Evolutionary conservation across 306 rosid genomes (phyloP).

Genomic region (Cucumis melo): DNA sequence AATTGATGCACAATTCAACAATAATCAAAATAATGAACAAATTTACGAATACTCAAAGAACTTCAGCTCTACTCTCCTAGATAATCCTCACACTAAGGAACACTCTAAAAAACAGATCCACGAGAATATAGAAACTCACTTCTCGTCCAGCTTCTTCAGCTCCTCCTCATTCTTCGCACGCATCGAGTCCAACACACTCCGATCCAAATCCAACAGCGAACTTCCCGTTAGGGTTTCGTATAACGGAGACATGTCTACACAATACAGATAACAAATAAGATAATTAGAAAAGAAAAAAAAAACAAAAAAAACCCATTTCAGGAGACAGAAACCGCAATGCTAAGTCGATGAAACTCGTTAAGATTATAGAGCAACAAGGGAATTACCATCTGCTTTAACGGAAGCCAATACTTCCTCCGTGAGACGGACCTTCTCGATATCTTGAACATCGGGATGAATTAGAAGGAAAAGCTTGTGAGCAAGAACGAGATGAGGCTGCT

Average conservation of each 20-base stretch:
- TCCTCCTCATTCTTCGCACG: slow-evolving; percentile 62
- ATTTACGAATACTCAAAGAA: background rate
- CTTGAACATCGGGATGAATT: slow-evolving; percentile 61
- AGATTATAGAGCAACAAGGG: background rate
- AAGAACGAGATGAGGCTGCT: slow-evolving; percentile 68
- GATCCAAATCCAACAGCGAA: slow-evolving; percentile 62
- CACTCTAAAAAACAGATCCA: background rate
- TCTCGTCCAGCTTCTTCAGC: slow-evolving; percentile 72
- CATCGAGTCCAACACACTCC: slow-evolving; percentile 51
- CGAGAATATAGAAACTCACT: slow-evolving; percentile 29
- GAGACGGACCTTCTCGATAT: slow-evolving; percentile 76
- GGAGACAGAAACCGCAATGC: background rate
- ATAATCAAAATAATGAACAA: background rate
- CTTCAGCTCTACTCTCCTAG: background rate
- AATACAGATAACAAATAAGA: background rate
- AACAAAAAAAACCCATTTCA: background rate
- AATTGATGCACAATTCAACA: background rate
- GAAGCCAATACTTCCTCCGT: slow-evolving; percentile 60
- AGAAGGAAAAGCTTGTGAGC: slow-evolving; percentile 85
- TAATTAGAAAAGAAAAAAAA: too few species aligned
- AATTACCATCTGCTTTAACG: slow-evolving; percentile 63
- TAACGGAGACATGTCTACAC: slow-evolving; percentile 65
- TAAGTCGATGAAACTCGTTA: background rate
- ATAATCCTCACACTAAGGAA: background rate
- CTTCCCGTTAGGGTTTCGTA: slow-evolving; percentile 68